These are phyloP conservation scores for Salvia rosmarinus DNA, from an alignment of 257 asterid genomes.

Conservation along the genomic window DNA sequence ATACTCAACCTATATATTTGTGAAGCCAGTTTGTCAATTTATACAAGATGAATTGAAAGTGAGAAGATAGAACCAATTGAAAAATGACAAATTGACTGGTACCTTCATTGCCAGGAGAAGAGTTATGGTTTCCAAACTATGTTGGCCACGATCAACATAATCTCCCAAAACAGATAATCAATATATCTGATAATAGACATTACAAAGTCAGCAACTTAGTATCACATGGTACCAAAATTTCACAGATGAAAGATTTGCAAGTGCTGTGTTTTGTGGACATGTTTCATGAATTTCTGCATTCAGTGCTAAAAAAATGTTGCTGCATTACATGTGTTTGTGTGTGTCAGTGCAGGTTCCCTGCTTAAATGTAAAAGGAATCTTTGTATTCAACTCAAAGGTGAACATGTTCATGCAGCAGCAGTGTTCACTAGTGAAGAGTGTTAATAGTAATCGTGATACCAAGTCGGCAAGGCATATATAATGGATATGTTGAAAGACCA, in stretches of 20 bases:
- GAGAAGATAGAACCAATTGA: slow-evolving; percentile 9
- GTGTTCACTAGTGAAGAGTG: not conserved
- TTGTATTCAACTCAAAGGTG: not conserved
- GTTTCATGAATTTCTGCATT: not conserved
- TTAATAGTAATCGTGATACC: not conserved
- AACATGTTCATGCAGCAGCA: slow-evolving; percentile 6
- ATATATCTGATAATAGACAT: slow-evolving; percentile 77
- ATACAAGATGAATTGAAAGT: slow-evolving; percentile 12
- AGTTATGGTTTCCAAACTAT: slow-evolving; percentile 92
- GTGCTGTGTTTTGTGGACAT: not conserved
- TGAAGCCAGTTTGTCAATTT: slow-evolving; percentile 29
- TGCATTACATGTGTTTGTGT: not conserved
- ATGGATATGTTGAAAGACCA: slow-evolving; percentile 10
- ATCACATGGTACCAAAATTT: slow-evolving; percentile 24
- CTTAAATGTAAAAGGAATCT: not conserved
- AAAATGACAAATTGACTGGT: slow-evolving; percentile 31
- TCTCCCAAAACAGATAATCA: slow-evolving; percentile 98
- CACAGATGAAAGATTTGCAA: slow-evolving; percentile 11
- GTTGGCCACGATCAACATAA: slow-evolving; percentile 99
- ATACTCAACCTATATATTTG: slow-evolving; percentile 76
- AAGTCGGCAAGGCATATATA: not conserved
- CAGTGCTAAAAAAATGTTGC: slow-evolving; percentile 12
- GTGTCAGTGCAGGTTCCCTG: not conserved
- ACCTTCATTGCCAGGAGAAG: slow-evolving; percentile 98
- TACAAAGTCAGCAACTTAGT: slow-evolving; percentile 45